Conservation (phyloP, 371 early-diverging fungal species). For the Saksenaea vasiformis region DNA sequence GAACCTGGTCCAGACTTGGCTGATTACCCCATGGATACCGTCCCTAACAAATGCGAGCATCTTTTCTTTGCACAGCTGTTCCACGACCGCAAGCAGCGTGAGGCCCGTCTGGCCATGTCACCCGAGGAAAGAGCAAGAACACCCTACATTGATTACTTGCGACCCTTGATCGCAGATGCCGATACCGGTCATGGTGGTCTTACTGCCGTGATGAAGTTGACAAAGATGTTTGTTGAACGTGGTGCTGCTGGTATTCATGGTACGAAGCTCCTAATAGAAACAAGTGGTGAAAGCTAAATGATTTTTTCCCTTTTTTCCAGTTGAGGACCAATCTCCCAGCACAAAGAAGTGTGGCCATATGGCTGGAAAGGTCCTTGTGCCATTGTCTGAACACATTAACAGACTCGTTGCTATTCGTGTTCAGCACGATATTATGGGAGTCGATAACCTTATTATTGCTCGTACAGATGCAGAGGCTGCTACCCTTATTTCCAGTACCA, state of each 20-base stretch:
- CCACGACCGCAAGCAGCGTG: slow-evolving; percentile 97
- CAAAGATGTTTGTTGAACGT: slow-evolving; percentile 94
- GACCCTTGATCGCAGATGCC: slow-evolving; percentile 98
- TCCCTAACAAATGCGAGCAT: slow-evolving; percentile 98
- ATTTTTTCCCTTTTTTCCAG: slow-evolving; percentile 17
- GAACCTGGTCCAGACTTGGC: slow-evolving; percentile 99
- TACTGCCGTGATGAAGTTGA: slow-evolving; percentile 90
- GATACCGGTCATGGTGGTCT: slow-evolving; percentile 98
- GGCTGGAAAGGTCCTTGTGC: slow-evolving; percentile 98
- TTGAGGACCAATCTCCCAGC: slow-evolving; percentile 95
- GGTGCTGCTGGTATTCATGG: slow-evolving; percentile 92
- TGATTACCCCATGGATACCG: slow-evolving; percentile 98
- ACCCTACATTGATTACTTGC: slow-evolving; percentile 88
- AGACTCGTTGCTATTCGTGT: slow-evolving; percentile 95
- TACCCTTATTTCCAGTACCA: slow-evolving; percentile 92
- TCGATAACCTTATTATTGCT: slow-evolving; percentile 92
- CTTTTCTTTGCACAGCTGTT: slow-evolving; percentile 97
- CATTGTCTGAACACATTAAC: slow-evolving; percentile 96
- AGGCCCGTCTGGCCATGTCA: slow-evolving; percentile 78
- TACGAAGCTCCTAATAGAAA: slow-evolving; percentile 19
- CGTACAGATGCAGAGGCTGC: slow-evolving; percentile 99
- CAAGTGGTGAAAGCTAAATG: neutral
- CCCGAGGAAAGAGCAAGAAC: slow-evolving; percentile 69
- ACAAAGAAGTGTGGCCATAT: slow-evolving; percentile 99
- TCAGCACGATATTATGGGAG: slow-evolving; percentile 98